phyloP scores from a whole-genome alignment of 176 grass and related monocot species.

The Secale cereale region DNA sequence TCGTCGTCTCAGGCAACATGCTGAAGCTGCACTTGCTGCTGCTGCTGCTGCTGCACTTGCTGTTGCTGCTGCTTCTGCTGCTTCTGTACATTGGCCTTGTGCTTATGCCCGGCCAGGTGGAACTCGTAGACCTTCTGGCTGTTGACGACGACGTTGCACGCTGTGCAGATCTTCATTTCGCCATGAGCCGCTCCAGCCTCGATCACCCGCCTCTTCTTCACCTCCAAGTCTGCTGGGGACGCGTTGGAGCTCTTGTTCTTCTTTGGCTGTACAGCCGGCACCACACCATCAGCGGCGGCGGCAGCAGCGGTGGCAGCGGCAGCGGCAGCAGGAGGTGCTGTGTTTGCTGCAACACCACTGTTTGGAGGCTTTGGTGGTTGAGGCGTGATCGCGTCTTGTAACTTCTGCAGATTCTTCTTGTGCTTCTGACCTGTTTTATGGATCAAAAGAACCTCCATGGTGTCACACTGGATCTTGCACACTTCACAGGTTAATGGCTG shows the following conservation, averaged over 20 bases:
- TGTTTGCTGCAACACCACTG: constrained; percentile 2
- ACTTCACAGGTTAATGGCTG: constrained; percentile 58
- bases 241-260: constrained; percentile 42
- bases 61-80: constrained; percentile 14
- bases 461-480: constrained; percentile 72
- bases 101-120: constrained; percentile 73
- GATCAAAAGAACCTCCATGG: constrained; percentile 46
- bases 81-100: constrained; percentile 57
- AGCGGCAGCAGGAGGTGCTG: constrained; percentile 1
- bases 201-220: constrained; percentile 61
- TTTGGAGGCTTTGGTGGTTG: constrained; percentile 37
- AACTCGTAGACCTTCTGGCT: constrained; percentile 66
- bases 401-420: constrained; percentile 72
- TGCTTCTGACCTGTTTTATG: constrained; percentile 85
- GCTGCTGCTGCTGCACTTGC: background rate
- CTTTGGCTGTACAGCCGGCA: constrained; percentile 6
- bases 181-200: constrained; percentile 54
- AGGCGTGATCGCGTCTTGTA: constrained; percentile 52
- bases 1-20: background rate
- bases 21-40: constrained; percentile 21
- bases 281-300: background rate
- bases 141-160: constrained; percentile 74
- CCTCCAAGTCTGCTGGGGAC: constrained; percentile 50
- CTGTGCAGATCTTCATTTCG: constrained; percentile 52
- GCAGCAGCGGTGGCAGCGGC: background rate